phyloP scores from a whole-genome alignment of 805 yeast genomes.

The Starmerella apis region DNA sequence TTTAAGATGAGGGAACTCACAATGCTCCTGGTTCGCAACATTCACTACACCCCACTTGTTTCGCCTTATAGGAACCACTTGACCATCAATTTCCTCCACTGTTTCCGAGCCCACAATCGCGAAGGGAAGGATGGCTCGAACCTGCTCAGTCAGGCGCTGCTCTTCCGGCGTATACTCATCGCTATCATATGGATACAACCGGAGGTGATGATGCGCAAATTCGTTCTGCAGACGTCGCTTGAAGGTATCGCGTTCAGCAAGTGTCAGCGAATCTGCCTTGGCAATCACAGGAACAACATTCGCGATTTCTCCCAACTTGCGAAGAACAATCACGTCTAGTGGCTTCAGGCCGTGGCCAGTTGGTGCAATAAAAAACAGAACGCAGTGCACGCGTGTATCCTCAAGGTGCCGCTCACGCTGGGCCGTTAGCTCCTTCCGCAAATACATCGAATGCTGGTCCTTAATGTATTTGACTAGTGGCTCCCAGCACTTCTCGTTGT shows the following conservation, averaged over 20 bases:
- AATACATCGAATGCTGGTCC: conserved; percentile 84
- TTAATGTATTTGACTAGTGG: conserved; percentile 88
- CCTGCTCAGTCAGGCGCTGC: conserved; percentile 28
- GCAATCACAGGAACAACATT: conserved; percentile 95
- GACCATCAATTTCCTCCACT: conserved; percentile 65
- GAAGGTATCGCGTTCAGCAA: conserved; percentile 69
- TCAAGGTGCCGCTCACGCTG: conserved; percentile 72
- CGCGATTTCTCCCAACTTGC: conserved; percentile 75
- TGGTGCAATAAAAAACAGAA: conserved; percentile 83
- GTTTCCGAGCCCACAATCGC: conserved; percentile 88
- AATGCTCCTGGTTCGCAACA: conserved; percentile 87
- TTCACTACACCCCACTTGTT: conserved; percentile 90
- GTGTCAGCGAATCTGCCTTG: conserved; percentile 79
- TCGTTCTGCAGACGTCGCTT: conserved; percentile 67
- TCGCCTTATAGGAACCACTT: conserved; percentile 75
- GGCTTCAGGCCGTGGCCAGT: conserved; percentile 75
- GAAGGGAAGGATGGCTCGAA: conserved; percentile 53
- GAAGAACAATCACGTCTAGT: conserved; percentile 71
- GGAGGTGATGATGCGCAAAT: conserved; percentile 59
- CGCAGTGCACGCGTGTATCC: conserved; percentile 90
- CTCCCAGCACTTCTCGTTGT: conserved; percentile 94
- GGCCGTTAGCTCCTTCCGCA: conserved; percentile 90
- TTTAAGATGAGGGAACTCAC: conserved; percentile 89
- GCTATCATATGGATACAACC: conserved; percentile 63
- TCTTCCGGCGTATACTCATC: conserved; percentile 41